These are phyloP conservation scores for Thermothelomyces thermophilus DNA, from an alignment of 2,329 filamentous ascomycete species.

Conservation along the genomic window DNA sequence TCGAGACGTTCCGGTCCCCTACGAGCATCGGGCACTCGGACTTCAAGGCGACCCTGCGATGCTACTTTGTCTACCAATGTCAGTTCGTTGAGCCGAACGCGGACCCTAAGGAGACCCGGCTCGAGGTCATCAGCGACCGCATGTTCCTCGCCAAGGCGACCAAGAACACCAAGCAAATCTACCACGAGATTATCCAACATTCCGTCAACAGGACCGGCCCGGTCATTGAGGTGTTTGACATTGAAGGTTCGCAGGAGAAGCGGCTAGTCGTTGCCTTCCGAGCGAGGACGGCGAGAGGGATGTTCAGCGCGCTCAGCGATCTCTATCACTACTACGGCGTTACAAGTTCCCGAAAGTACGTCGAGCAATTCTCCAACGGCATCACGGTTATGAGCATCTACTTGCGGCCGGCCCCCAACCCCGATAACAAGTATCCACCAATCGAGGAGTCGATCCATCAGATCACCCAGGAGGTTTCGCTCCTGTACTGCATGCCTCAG, in stretches of 20 bases:
- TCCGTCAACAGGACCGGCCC: constrained; percentile 82
- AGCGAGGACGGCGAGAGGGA: constrained; percentile 79
- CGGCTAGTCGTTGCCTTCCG: constrained; percentile 91
- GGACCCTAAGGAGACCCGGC: constrained; percentile 69
- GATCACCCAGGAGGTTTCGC: constrained; percentile 96
- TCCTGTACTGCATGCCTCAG: constrained; percentile 95
- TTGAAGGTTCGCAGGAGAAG: constrained; percentile 87
- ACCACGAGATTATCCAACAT: constrained; percentile 85
- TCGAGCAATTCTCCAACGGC: constrained; percentile 98
- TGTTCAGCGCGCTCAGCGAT: constrained; percentile 93
- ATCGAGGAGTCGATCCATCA: constrained; percentile 95
- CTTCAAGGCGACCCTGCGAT: constrained; percentile 78
- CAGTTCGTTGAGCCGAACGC: constrained; percentile 76
- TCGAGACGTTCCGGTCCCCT: constrained; percentile 94
- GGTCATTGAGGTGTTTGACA: constrained; percentile 96
- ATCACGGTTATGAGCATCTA: constrained; percentile 97
- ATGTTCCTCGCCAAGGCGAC: constrained; percentile 96
- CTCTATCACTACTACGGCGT: constrained; percentile 98
- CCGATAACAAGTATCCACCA: constrained; percentile 58
- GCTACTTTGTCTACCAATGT: constrained; percentile 98
- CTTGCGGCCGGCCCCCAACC: constrained; percentile 62
- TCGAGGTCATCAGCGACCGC: constrained; percentile 87
- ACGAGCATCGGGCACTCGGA: constrained; percentile 65
- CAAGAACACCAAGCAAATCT: constrained; percentile 89
- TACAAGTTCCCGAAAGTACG: constrained; percentile 93